A percentile compares a stretch with the other conserved stretches of the same genome.
These are phyloP conservation scores for Crithidia mellificae DNA, from an alignment of 208 protist genomes.

Conservation along the genomic window DNA sequence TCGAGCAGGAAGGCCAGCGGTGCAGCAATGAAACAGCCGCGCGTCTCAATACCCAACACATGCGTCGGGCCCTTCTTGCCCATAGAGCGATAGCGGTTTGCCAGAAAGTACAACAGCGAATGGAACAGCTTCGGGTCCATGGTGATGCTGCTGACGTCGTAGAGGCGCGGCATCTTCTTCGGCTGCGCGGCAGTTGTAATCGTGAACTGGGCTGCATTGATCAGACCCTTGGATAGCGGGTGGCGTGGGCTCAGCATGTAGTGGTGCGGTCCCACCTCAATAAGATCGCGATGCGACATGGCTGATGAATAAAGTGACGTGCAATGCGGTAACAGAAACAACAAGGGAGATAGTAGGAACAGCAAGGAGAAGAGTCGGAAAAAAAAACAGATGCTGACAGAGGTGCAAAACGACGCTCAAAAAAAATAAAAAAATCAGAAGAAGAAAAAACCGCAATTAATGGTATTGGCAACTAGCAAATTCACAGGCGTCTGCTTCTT, in stretches of 20 bases:
- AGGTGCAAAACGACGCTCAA: background rate
- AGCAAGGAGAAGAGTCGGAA: too few species aligned
- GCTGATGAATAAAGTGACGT: too few species aligned
- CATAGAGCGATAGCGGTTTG: constrained; percentile 64
- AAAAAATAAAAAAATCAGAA: background rate
- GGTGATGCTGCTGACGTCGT: constrained; percentile 86
- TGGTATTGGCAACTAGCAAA: background rate
- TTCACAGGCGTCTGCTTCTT: too few species aligned
- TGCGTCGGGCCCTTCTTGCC: constrained; percentile 64
- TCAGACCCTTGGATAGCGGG: constrained; percentile 35
- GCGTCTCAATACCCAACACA: constrained; percentile 73
- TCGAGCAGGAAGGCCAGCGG: constrained; percentile 75
- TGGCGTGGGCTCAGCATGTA: constrained; percentile 40
- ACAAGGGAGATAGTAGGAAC: background rate
- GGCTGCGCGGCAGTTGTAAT: background rate
- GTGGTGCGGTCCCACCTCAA: constrained; percentile 47
- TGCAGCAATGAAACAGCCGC: constrained; percentile 77
- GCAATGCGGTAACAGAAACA: background rate
- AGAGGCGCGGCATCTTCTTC: constrained; percentile 37
- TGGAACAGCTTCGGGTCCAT: constrained; percentile 72
- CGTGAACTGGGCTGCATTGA: constrained; percentile 27
- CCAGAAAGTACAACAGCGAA: constrained; percentile 62
- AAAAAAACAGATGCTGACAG: too few species aligned
- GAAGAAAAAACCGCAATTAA: background rate
- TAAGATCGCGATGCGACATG: constrained; percentile 21